A percentile compares a stretch with the other conserved stretches of the same genome.
phyloP scores from a whole-genome alignment of 768 basidiomycete species.

The Xerocomus spinulosus region DNA sequence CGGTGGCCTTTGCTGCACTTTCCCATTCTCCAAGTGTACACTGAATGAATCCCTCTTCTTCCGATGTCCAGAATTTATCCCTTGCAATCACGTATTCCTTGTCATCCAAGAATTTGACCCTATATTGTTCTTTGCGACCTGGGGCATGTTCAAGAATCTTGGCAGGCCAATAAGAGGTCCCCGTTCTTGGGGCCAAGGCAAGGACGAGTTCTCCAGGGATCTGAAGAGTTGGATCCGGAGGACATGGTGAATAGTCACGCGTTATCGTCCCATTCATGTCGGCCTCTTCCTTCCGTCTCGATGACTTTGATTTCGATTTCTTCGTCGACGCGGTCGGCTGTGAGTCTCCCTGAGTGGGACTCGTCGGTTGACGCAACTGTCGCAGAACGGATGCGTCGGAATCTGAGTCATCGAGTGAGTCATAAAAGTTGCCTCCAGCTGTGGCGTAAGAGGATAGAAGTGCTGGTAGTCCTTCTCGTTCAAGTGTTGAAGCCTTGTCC shows the following conservation, averaged over 20 bases:
- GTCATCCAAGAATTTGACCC: conserved; percentile 57
- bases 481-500: conserved; percentile 39
- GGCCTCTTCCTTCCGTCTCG: conserved; percentile 16
- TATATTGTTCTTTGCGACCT: conserved; percentile 44
- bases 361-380: neutral
- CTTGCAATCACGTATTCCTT: conserved; percentile 38
- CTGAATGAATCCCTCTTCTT: conserved; percentile 56
- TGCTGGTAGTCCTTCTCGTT: conserved; percentile 48
- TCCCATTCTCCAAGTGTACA: conserved; percentile 61
- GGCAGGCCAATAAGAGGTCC: conserved; percentile 62
- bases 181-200: conserved; percentile 35
- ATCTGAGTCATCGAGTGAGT: conserved; percentile 28
- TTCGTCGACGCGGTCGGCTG: conserved; percentile 8
- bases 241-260: conserved; percentile 37
- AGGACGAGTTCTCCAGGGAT: conserved; percentile 69
- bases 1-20: conserved; percentile 34
- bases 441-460: conserved; percentile 30
- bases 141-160: conserved; percentile 47
- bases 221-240: conserved; percentile 44
- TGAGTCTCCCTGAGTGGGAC: conserved; percentile 3
- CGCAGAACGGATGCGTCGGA: conserved; percentile 11
- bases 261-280: conserved; percentile 5
- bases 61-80: conserved; percentile 52
- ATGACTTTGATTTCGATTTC: conserved; percentile 15
- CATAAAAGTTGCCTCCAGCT: conserved; percentile 16